Evolutionary conservation across 768 basidiomycete species (phyloP).

Genomic region (Pisolithus sp.): DNA sequence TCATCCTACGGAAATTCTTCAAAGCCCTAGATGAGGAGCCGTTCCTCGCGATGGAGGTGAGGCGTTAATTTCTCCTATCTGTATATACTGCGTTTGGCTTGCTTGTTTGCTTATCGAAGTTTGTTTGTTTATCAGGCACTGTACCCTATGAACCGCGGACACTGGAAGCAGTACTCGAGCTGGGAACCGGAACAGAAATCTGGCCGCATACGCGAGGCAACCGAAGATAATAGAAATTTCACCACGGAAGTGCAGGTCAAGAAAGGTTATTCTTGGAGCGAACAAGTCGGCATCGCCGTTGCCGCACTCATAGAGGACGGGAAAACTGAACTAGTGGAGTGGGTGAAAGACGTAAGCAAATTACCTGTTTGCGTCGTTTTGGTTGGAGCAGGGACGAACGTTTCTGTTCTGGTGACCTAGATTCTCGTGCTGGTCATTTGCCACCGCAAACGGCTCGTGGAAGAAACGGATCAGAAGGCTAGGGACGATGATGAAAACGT

Average conservation of each 20-base stretch:
- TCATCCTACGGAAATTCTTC: constrained; percentile 89
- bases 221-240: constrained; percentile 35
- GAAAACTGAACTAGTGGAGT: constrained; percentile 60
- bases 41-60: constrained; percentile 84
- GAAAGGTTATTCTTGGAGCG: constrained; percentile 83
- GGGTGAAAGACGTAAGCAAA: constrained; percentile 73
- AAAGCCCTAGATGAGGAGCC: constrained; percentile 80
- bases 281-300: constrained; percentile 84
- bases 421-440: constrained; percentile 55
- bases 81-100: constrained; percentile 8
- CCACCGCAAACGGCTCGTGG: constrained; percentile 53
- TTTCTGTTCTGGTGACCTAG: constrained; percentile 30
- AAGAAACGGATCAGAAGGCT: constrained; percentile 46
- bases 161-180: constrained; percentile 82
- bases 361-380: constrained; percentile 12
- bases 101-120: constrained; percentile 13
- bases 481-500: constrained; percentile 35
- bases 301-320: constrained; percentile 64
- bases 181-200: constrained; percentile 54
- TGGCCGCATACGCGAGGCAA: constrained; percentile 24
- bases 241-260: constrained; percentile 73
- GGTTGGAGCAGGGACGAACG: constrained; percentile 14
- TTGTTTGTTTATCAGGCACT: constrained; percentile 50
- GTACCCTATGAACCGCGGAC: constrained; percentile 82
- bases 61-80: constrained; percentile 27